Percentiles rank a stretch among this genome's conserved stretches.
phyloP scores from a whole-genome alignment of 2,329 filamentous ascomycete species.

The Clarireedia paspali region DNA sequence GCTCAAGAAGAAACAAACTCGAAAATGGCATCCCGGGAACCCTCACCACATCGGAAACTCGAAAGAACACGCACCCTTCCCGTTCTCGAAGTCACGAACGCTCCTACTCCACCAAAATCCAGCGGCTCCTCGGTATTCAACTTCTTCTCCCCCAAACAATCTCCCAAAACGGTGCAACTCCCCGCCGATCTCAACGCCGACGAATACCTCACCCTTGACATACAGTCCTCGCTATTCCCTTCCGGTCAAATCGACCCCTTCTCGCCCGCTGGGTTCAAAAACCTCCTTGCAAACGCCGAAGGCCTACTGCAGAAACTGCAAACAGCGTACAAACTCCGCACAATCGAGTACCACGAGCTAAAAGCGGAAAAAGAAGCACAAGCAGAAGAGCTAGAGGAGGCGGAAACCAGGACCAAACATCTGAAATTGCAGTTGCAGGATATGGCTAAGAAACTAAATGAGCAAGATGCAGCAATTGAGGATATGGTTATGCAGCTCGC shows the following conservation, averaged over 20 bases:
- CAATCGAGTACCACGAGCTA: slow-evolving; percentile 42
- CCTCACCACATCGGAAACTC: slow-evolving; percentile 17
- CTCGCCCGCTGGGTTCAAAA: slow-evolving; percentile 53
- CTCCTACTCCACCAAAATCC: slow-evolving; percentile 9
- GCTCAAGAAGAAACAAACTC: slow-evolving; percentile 8
- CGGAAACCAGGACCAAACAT: slow-evolving; percentile 42
- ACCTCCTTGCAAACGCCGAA: slow-evolving; percentile 49
- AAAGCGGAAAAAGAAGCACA: slow-evolving; percentile 46
- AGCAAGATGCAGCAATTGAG: slow-evolving; percentile 45
- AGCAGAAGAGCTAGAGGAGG: slow-evolving; percentile 48
- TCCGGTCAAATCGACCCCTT: slow-evolving; percentile 41
- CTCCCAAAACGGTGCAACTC: slow-evolving; percentile 18
- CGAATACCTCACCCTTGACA: slow-evolving; percentile 47
- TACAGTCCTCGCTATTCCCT: slow-evolving; percentile 48
- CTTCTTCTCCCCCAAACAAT: slow-evolving; percentile 25
- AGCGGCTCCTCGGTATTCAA: slow-evolving; percentile 16
- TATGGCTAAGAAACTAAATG: slow-evolving; percentile 45
- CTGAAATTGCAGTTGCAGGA: slow-evolving; percentile 53
- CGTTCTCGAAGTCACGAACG: slow-evolving; percentile 6
- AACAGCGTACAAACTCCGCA: slow-evolving; percentile 47
- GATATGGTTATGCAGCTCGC: slow-evolving; percentile 43
- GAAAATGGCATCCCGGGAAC: slow-evolving; percentile 9
- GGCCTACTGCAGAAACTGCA: slow-evolving; percentile 50
- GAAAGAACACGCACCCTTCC: slow-evolving; percentile 18
- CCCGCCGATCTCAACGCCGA: slow-evolving; percentile 34